Conservation (phyloP, 192 early-diverging fungal genomes). For the Allomyces macrogynus region DNA sequence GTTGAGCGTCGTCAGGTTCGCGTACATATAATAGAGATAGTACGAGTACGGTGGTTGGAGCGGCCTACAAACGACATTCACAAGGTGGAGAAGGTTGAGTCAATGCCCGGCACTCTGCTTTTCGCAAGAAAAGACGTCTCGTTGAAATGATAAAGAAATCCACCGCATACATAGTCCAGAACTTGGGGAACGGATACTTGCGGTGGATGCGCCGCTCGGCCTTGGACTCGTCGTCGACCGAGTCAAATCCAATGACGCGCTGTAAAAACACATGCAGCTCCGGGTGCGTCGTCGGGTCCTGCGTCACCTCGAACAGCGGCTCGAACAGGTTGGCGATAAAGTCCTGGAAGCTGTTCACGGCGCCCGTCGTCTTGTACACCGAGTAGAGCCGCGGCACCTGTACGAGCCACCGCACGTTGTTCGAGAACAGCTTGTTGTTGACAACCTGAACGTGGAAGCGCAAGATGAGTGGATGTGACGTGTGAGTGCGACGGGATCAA, state of each 20-base stretch:
- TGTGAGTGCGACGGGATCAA: background rate
- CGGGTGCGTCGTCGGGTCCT: slow-evolving; percentile 65
- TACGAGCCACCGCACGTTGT: slow-evolving; percentile 89
- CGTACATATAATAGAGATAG: slow-evolving; percentile 77
- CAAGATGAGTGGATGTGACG: too few relatives aligned
- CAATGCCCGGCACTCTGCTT: background rate
- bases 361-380: slow-evolving; percentile 48
- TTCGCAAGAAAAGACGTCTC: too few relatives aligned
- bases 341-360: slow-evolving; percentile 51
- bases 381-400: slow-evolving; percentile 82
- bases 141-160: too few relatives aligned
- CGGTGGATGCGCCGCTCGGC: slow-evolving; percentile 58
- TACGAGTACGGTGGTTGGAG: slow-evolving; percentile 86
- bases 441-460: slow-evolving; percentile 22
- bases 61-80: slow-evolving; percentile 14
- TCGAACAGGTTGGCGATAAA: slow-evolving; percentile 63
- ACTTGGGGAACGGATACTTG: slow-evolving; percentile 50
- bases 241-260: slow-evolving; percentile 83
- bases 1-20: slow-evolving; percentile 69
- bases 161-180: slow-evolving; percentile 19
- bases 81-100: slow-evolving; percentile 13
- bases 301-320: slow-evolving; percentile 79
- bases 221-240: slow-evolving; percentile 87
- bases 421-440: slow-evolving; percentile 69
- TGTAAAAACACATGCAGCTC: slow-evolving; percentile 84